A percentile compares a stretch with the other conserved stretches of the same genome.
phyloP scores from a whole-genome alignment of 202 grass and related monocot species.

The Digitaria exilis region DNA sequence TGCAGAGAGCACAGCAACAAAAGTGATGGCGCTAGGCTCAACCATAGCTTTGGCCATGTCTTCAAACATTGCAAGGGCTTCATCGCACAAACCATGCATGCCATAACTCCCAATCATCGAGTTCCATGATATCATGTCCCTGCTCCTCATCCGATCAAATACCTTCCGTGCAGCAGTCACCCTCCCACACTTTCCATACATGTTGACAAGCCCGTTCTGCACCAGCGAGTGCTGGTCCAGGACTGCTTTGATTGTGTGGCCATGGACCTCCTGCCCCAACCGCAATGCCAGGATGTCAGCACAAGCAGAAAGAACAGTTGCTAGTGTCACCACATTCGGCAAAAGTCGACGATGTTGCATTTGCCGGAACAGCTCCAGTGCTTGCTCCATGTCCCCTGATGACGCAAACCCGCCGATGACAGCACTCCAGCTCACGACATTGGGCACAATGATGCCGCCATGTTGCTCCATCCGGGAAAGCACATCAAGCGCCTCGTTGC shows the following conservation, averaged over 20 bases:
- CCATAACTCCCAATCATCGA: conserved; percentile 56
- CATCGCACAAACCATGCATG: conserved; percentile 50
- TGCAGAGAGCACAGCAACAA: conserved; percentile 47
- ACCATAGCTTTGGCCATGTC: conserved; percentile 34
- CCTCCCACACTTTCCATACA: conserved; percentile 61
- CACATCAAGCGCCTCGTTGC: conserved; percentile 40
- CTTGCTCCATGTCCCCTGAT: conserved; percentile 21
- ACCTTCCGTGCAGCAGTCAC: conserved; percentile 12
- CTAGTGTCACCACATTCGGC: conserved; percentile 52
- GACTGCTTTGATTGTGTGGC: conserved; percentile 25
- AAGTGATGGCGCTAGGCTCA: conserved; percentile 47
- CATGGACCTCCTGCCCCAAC: conserved; percentile 62
- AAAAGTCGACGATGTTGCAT: conserved; percentile 40
- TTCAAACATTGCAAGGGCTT: conserved; percentile 46
- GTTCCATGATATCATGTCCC: conserved; percentile 76
- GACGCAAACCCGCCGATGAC: conserved; percentile 52
- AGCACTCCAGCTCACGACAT: conserved; percentile 70
- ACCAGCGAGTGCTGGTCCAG: conserved; percentile 38
- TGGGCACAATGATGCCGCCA: conserved; percentile 26
- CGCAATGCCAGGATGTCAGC: conserved; percentile 42
- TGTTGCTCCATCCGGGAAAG: conserved; percentile 46
- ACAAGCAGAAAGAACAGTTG: conserved; percentile 55
- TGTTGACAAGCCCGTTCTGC: conserved; percentile 51
- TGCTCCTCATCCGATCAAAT: conserved; percentile 43
- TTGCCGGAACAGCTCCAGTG: conserved; percentile 57